Conservation (phyloP, 192 early-diverging fungal species). For the Diversispora epigaea region DNA sequence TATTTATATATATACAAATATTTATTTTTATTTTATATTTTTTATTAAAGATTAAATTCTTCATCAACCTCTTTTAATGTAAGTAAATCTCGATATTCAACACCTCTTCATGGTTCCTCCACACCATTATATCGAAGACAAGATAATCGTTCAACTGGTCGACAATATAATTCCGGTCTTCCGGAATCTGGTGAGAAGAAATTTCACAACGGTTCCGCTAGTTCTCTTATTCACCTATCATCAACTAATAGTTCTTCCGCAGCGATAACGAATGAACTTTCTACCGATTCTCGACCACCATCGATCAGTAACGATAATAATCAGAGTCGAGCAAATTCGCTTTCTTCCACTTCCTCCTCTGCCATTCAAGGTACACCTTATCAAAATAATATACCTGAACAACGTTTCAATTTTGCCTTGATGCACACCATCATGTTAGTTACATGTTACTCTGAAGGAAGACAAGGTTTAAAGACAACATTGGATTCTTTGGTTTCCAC, state of each 20-base stretch:
- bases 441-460: conserved; percentile 78
- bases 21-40: conserved; percentile 14
- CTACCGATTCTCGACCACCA: conserved; percentile 37
- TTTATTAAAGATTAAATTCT: not conserved
- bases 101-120: conserved; percentile 35
- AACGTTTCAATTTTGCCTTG: conserved; percentile 54
- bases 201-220: conserved; percentile 34
- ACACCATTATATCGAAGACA: not conserved
- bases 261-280: conserved; percentile 22
- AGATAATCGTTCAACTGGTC: not conserved
- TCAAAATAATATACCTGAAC: conserved; percentile 34
- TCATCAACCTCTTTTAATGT: conserved; percentile 28
- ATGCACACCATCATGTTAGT: conserved; percentile 71
- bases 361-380: conserved; percentile 34
- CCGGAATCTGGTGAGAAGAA: not conserved
- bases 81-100: conserved; percentile 36
- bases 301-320: conserved; percentile 35
- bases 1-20: not conserved
- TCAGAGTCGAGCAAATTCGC: conserved; percentile 37
- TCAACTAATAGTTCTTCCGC: conserved; percentile 37
- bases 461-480: conserved; percentile 68
- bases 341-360: conserved; percentile 42
- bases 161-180: too few species aligned
- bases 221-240: conserved; percentile 31
- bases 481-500: conserved; percentile 78